A percentile compares a stretch with the other conserved stretches of the same genome.
phyloP scores from a whole-genome alignment of 495 filamentous ascomycete genomes.

The Penicillium simplicissimum region DNA sequence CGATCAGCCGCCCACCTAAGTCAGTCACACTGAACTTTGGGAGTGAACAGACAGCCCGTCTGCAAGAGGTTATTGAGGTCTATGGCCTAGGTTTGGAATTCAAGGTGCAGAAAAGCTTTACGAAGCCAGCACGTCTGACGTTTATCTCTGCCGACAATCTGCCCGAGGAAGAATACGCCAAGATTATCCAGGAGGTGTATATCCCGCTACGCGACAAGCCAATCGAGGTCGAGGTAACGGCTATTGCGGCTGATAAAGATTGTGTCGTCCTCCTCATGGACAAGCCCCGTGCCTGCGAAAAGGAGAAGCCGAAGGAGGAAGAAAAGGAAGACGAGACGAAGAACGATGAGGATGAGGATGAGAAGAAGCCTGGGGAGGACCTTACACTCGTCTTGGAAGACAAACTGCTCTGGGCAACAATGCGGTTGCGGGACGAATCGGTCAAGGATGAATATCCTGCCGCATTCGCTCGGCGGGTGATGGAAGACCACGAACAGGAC shows the following conservation, averaged over 20 bases:
- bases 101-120: neutral
- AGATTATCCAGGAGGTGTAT: conserved; percentile 2
- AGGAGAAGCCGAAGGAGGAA: neutral
- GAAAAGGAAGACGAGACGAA: neutral
- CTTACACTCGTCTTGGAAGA: neutral
- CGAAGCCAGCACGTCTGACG: neutral
- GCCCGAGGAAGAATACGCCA: neutral
- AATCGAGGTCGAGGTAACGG: conserved; percentile 1
- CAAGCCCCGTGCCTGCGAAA: neutral
- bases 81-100: conserved; percentile 7
- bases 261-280: conserved; percentile 8
- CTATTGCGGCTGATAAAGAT: conserved; percentile 8
- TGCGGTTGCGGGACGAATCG: conserved; percentile 6
- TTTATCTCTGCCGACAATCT: neutral
- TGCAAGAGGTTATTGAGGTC: conserved; percentile 8
- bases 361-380: neutral
- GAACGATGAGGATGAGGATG: no score
- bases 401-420: neutral
- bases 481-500: conserved; percentile 4
- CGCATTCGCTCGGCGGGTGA: neutral
- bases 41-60: conserved; percentile 10
- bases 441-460: neutral
- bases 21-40: conserved; percentile 4
- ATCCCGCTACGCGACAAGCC: neutral
- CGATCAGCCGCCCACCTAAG: neutral